Evolutionary conservation across 163 green algal genomes (phyloP).

Genomic region (Trebouxiophyceae sp.): DNA sequence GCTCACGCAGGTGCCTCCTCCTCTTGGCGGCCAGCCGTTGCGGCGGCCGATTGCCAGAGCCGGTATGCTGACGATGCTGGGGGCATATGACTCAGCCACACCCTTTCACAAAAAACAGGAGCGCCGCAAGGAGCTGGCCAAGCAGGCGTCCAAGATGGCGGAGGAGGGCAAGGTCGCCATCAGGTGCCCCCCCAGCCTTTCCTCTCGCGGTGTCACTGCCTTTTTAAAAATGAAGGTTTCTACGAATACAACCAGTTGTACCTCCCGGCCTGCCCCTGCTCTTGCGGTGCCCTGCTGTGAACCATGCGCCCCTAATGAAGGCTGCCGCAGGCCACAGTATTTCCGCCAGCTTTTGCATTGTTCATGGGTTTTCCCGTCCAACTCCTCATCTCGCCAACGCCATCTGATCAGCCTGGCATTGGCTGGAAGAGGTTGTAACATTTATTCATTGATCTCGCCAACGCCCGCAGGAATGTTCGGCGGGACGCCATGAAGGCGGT

Average conservation of each 20-base stretch:
- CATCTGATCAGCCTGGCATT: no score
- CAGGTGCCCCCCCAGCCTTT: no score
- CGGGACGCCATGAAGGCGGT: slow-evolving; percentile 84
- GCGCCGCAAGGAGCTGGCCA: slow-evolving; percentile 73
- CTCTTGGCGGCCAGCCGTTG: neutral
- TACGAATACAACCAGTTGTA: no score
- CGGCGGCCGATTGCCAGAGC: neutral
- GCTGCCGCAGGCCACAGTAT: neutral
- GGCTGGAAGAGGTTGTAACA: no score
- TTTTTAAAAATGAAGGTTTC: no score
- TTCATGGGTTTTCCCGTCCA: no score
- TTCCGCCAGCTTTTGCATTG: neutral
- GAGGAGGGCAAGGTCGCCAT: slow-evolving; percentile 90
- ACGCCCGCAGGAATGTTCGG: slow-evolving; percentile 66
- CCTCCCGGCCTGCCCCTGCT: no score
- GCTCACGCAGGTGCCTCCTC: slow-evolving; percentile 82
- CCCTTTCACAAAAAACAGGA: no score
- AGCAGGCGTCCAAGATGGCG: slow-evolving; percentile 73
- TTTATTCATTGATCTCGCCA: neutral
- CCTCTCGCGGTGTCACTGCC: no score
- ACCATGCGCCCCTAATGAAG: neutral
- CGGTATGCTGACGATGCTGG: neutral
- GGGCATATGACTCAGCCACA: neutral
- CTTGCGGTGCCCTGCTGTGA: neutral
- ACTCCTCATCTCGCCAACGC: no score